phyloP scores from a whole-genome alignment of 2,329 filamentous ascomycete genomes.

The Aspergillus sojae region DNA sequence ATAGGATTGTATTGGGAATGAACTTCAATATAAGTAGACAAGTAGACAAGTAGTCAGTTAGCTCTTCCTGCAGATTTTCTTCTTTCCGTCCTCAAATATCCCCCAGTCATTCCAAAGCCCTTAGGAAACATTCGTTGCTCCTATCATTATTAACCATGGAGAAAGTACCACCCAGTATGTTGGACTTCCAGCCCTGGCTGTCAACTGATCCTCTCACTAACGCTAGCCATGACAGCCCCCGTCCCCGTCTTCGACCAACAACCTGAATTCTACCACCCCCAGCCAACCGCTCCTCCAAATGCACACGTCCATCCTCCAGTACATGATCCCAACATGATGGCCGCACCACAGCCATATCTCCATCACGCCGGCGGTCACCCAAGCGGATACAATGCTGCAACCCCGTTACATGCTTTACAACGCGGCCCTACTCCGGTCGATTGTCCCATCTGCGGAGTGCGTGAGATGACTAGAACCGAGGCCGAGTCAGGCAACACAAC shows the following conservation, averaged over 20 bases:
- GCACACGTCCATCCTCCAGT: background rate
- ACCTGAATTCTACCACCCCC: background rate
- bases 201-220: background rate
- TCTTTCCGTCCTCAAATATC: too few relatives aligned
- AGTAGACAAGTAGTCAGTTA: background rate
- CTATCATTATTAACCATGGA: background rate
- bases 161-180: slow-evolving; percentile 5
- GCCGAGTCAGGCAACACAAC: slow-evolving; percentile 29
- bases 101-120: too few relatives aligned
- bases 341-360: background rate
- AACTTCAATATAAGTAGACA: background rate
- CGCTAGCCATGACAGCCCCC: slow-evolving; percentile 1
- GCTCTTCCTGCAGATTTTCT: too few relatives aligned
- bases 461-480: slow-evolving; percentile 34
- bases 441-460: slow-evolving; percentile 50
- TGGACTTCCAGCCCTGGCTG: background rate
- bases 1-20: background rate
- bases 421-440: slow-evolving; percentile 47
- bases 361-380: slow-evolving; percentile 15
- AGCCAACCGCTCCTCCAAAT: slow-evolving; percentile 2
- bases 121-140: background rate
- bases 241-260: slow-evolving; percentile 9
- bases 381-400: slow-evolving; percentile 27
- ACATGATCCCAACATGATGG: background rate
- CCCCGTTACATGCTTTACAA: slow-evolving; percentile 30